Evolutionary conservation across 306 rosid species (phyloP), one percentile per base, ranked within the genome.

Genomic region (Chamaecrista fasciculata): DNA sequence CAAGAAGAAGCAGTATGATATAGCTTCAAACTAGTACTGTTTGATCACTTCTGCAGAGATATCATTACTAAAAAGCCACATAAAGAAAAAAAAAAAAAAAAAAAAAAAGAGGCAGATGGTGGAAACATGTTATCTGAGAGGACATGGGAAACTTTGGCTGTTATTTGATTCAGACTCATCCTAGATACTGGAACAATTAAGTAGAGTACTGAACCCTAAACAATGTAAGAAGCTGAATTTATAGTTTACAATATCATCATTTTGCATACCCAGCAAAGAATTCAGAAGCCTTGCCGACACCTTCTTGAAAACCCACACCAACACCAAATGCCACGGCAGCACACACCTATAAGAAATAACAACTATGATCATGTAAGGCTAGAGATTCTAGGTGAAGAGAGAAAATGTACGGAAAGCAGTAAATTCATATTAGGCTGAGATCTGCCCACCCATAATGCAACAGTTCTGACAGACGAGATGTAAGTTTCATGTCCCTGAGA

Each of bases 241-340:
- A 19, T 57, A 47, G 49, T 24, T 50, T 36, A 67, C 21, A 57
- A 48, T 33, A 12, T 16, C 76, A 73, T 57, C 16, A 70, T 19
- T 53, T 57, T 2, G 23, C 88, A 61, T 90, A 94, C 98, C 98
- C 98, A 0, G 98, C 90, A 53, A 88, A 88, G 79, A 90, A 94
- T 70, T 94, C 97, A 0, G 96, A 51, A 21, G 96, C 95, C 82
- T 88, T 90, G 66, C 51, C 96, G 69, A 68, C 60, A 24, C 97
- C 98, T 2, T 88, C 97, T 75, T 79, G 88, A 24, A 86, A 81
- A 58, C 97, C 97, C 82, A 90, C 34, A 61, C 92, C 92, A 25
- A 88, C 39, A 26, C 98, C 98, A 80, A 94, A 94, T 52, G 92
- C 95, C 60, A 88, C 85, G 4, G 97, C 97, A 6, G 89, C 18